These are phyloP conservation scores for Umbelopsis sp. DNA, from an alignment of 371 early-diverging fungal species.

Conservation along the genomic window DNA sequence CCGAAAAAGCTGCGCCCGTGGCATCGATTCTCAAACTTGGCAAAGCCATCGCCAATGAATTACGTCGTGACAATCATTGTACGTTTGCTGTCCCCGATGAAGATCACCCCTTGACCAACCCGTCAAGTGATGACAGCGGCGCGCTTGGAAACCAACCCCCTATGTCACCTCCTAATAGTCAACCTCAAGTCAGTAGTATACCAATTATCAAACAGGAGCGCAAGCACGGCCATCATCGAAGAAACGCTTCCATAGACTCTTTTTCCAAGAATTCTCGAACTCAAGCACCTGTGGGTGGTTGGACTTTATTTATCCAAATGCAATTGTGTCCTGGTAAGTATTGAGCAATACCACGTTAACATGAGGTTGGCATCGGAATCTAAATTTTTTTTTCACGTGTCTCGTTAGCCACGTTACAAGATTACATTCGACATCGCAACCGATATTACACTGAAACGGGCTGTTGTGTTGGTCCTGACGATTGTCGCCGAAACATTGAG, in stretches of 20 bases:
- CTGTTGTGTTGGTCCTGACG: constrained; percentile 34
- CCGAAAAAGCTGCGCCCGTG: background rate
- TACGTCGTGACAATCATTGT: constrained; percentile 5
- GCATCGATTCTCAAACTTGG: constrained; percentile 12
- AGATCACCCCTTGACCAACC: background rate
- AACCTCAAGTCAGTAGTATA: constrained; percentile 6
- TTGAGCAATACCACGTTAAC: no score
- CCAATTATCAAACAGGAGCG: background rate
- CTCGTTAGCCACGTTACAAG: constrained; percentile 45
- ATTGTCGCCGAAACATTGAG: constrained; percentile 47
- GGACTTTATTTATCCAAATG: constrained; percentile 85
- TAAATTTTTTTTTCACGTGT: background rate
- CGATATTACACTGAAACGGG: constrained; percentile 26
- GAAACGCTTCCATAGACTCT: background rate
- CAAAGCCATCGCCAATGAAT: background rate
- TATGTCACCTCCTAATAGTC: constrained; percentile 7
- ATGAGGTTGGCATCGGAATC: background rate
- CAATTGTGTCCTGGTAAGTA: constrained; percentile 76
- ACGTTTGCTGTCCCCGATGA: constrained; percentile 5
- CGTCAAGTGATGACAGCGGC: constrained; percentile 7
- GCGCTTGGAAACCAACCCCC: background rate
- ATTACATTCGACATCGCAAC: constrained; percentile 46
- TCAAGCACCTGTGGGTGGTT: constrained; percentile 29
- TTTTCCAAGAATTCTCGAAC: background rate
- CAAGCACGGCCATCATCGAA: background rate